Conservation (phyloP, 1,284 basidiomycete species). For the Coniophora puteana region DNA sequence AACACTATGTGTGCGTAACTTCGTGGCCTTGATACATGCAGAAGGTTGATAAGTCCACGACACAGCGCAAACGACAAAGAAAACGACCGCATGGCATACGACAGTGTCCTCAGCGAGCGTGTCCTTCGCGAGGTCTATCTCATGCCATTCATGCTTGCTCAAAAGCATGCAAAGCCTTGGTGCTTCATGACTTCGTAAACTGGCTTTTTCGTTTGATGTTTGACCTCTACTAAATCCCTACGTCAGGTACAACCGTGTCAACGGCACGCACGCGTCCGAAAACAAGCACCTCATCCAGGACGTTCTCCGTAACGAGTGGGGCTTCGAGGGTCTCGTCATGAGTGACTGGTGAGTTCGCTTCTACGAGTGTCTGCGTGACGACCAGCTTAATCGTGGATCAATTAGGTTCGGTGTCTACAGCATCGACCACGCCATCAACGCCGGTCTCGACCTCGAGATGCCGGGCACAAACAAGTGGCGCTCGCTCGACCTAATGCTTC, state of each 20-base stretch:
- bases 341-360: conserved; percentile 68
- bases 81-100: conserved; percentile 61
- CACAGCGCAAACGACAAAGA: conserved; percentile 68
- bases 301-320: conserved; percentile 76
- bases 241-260: conserved; percentile 61
- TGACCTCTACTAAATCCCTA: conserved; percentile 5
- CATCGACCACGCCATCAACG: conserved; percentile 62
- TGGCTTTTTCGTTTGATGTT: not conserved
- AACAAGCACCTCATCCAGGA: conserved; percentile 56
- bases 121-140: conserved; percentile 82
- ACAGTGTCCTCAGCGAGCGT: conserved; percentile 60
- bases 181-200: conserved; percentile 70
- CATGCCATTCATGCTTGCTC: conserved; percentile 80
- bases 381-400: not conserved
- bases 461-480: conserved; percentile 72
- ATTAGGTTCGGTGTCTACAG: conserved; percentile 67
- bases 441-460: conserved; percentile 80
- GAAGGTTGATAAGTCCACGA: too few species aligned
- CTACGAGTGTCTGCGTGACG: not conserved
- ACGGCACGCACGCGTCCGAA: conserved; percentile 72
- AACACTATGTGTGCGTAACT: conserved; percentile 61
- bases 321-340: conserved; percentile 69
- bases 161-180: conserved; percentile 69
- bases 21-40: not conserved
- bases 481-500: conserved; percentile 57